Evolutionary conservation across 2,329 filamentous ascomycete species (phyloP).

Genomic region (Colletotrichum acutatum): DNA sequence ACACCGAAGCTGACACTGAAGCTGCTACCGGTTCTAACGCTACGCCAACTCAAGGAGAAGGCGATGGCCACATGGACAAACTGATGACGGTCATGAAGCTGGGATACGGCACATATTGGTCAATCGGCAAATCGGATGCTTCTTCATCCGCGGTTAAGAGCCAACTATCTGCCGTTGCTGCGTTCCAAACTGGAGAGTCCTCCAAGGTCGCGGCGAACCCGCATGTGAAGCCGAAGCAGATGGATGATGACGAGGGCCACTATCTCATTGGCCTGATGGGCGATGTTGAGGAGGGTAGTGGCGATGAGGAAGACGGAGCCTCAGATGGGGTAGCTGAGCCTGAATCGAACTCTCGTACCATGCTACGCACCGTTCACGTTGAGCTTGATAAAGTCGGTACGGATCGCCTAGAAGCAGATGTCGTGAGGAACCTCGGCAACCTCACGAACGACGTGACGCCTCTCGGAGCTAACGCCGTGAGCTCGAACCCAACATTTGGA

Average conservation of each 20-base stretch:
- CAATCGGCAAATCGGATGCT: slow-evolving; percentile 38
- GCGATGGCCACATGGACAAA: slow-evolving; percentile 60
- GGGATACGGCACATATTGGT: slow-evolving; percentile 76
- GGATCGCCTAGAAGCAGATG: slow-evolving; percentile 55
- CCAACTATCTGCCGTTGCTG: slow-evolving; percentile 12
- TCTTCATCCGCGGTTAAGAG: slow-evolving; percentile 11
- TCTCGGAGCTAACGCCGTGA: slow-evolving; percentile 32
- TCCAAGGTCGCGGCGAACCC: slow-evolving; percentile 4
- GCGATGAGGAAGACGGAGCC: slow-evolving; percentile 43
- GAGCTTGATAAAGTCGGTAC: slow-evolving; percentile 63
- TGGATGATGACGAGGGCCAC: slow-evolving; percentile 48
- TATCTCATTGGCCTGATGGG: slow-evolving; percentile 78
- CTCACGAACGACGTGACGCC: slow-evolving; percentile 28
- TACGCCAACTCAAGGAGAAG: slow-evolving; percentile 37
- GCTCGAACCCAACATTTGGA: slow-evolving; percentile 45
- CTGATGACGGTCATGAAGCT: slow-evolving; percentile 74
- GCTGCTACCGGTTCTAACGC: background rate
- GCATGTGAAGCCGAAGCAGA: slow-evolving; percentile 4
- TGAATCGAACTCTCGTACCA: slow-evolving; percentile 63
- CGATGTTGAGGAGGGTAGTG: slow-evolving; percentile 62
- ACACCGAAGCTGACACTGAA: slow-evolving; percentile 1
- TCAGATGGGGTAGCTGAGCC: slow-evolving; percentile 44
- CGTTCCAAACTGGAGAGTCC: background rate
- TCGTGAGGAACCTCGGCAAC: slow-evolving; percentile 55
- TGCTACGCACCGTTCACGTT: slow-evolving; percentile 74